Evolutionary conservation across 805 yeast species (phyloP).

Genomic region (Nakazawaea sp.): DNA sequence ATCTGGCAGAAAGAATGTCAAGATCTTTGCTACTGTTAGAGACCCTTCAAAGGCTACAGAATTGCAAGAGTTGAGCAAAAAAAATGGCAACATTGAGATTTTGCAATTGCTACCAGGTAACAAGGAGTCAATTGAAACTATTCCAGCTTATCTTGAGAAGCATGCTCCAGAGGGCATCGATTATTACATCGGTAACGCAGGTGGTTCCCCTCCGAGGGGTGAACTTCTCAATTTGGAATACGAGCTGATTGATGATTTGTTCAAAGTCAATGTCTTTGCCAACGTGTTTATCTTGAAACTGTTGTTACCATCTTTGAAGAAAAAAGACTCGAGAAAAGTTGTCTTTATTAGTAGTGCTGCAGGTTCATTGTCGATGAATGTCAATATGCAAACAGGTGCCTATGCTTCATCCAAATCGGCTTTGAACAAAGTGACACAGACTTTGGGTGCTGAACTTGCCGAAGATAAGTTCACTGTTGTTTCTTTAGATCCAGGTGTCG

Average conservation of each 20-base stretch:
- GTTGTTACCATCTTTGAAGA: constrained; percentile 15
- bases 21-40: constrained; percentile 16
- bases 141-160: constrained; percentile 13
- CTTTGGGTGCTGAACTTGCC: constrained; percentile 21
- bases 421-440: constrained; percentile 23
- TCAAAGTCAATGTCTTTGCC: constrained; percentile 18
- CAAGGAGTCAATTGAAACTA: constrained; percentile 13
- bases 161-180: constrained; percentile 17
- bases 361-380: constrained; percentile 16
- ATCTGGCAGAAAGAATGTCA: constrained; percentile 8
- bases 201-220: constrained; percentile 11
- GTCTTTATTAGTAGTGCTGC: constrained; percentile 20
- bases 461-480: constrained; percentile 16
- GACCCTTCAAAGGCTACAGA: constrained; percentile 5
- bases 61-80: constrained; percentile 4
- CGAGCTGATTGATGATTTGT: constrained; percentile 2
- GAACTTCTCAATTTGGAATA: not conserved
- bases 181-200: constrained; percentile 21
- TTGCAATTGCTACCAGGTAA: constrained; percentile 17
- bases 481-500: constrained; percentile 30
- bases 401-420: constrained; percentile 32
- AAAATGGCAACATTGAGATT: constrained; percentile 16
- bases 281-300: constrained; percentile 15
- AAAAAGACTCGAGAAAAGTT: constrained; percentile 12
- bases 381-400: constrained; percentile 15